Evolutionary conservation across 2,329 filamentous ascomycete species (phyloP).

Genomic region (Ophiostoma novo-ulmi): DNA sequence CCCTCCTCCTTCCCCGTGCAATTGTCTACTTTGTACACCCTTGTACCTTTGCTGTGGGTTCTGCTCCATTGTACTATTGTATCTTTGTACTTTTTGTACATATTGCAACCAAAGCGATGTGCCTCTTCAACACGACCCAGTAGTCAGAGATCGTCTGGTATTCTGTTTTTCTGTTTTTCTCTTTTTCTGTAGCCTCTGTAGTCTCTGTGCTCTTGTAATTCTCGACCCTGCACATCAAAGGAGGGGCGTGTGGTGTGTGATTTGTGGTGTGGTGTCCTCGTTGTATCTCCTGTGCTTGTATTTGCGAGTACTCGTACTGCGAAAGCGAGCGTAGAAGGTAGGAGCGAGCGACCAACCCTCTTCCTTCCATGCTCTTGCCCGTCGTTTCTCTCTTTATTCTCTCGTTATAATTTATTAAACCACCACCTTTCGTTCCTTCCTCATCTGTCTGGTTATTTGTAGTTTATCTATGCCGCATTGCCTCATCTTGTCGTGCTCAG

Average conservation of each 20-base stretch:
- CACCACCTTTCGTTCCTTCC: slow-evolving; percentile 23
- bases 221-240: slow-evolving; percentile 18
- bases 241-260: slow-evolving; percentile 15
- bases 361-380: slow-evolving; percentile 7
- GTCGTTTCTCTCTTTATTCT: slow-evolving; percentile 18
- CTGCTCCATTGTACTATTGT: slow-evolving; percentile 7
- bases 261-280: slow-evolving; percentile 18
- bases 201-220: background rate
- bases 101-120: background rate
- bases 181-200: background rate
- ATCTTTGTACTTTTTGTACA: background rate
- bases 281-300: slow-evolving; percentile 4
- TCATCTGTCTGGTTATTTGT: slow-evolving; percentile 3
- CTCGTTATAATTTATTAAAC: slow-evolving; percentile 23
- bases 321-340: background rate
- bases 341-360: background rate
- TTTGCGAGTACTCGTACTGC: slow-evolving; percentile 8
- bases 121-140: slow-evolving; percentile 8
- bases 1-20: slow-evolving; percentile 18
- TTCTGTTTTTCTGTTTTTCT: background rate
- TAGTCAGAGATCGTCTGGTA: slow-evolving; percentile 27
- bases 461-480: slow-evolving; percentile 22
- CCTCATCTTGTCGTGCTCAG: slow-evolving; percentile 25
- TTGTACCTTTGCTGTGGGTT: slow-evolving; percentile 25
- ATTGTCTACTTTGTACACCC: slow-evolving; percentile 26